A percentile compares a stretch with the other conserved stretches of the same genome.
Conservation (phyloP, 2,329 filamentous ascomycete species). For the Drechslera avenae region DNA sequence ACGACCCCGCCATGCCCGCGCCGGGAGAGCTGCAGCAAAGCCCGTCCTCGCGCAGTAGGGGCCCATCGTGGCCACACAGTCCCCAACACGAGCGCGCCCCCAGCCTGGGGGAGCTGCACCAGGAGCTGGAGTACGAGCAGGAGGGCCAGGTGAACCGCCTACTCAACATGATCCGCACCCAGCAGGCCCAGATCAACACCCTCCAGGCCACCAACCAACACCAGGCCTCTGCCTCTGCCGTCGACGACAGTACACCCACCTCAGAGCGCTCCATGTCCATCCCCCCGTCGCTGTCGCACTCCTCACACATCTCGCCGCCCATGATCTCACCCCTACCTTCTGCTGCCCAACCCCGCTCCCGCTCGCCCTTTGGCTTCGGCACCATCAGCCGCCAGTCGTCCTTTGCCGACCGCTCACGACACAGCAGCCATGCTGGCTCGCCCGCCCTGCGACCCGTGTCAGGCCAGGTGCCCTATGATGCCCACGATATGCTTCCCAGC, state of each 20-base stretch:
- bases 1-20: conserved; percentile 69
- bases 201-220: conserved; percentile 53
- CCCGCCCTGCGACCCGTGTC: conserved; percentile 60
- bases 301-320: conserved; percentile 35
- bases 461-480: conserved; percentile 49
- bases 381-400: conserved; percentile 54
- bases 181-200: conserved; percentile 72
- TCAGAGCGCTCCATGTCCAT: conserved; percentile 55
- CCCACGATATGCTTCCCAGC: conserved; percentile 68
- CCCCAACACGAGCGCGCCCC: conserved; percentile 70
- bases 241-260: conserved; percentile 59
- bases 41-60: conserved; percentile 36
- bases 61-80: conserved; percentile 53
- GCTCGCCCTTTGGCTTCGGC: conserved; percentile 40
- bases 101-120: conserved; percentile 76
- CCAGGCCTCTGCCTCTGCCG: conserved; percentile 50
- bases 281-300: conserved; percentile 33
- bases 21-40: conserved; percentile 71
- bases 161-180: conserved; percentile 74
- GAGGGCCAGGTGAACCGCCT: conserved; percentile 81
- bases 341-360: conserved; percentile 54
- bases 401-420: conserved; percentile 43
- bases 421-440: conserved; percentile 49
- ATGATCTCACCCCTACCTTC: conserved; percentile 48
- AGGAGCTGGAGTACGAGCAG: conserved; percentile 79